Percentiles rank a stretch among this genome's conserved stretches.
Evolutionary conservation across 805 yeast species (phyloP).

Genomic region (Candida insectalens): DNA sequence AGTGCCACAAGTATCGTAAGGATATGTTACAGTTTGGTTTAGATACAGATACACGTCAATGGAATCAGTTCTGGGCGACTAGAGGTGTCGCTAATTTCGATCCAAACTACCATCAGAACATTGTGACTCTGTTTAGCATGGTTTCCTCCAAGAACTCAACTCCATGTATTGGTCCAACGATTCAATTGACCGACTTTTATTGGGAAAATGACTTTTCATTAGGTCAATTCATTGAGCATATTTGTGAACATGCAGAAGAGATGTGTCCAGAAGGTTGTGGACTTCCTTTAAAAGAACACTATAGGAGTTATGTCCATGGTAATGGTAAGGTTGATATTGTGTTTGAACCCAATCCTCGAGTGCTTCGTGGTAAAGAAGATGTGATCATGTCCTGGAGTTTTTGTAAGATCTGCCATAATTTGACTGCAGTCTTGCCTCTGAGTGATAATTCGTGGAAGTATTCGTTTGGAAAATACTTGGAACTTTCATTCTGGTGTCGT

Average conservation of each 20-base stretch:
- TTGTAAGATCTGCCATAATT: slow-evolving; percentile 68
- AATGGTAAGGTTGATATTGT: slow-evolving; percentile 71
- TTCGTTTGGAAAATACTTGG: slow-evolving; percentile 90
- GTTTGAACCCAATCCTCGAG: slow-evolving; percentile 50
- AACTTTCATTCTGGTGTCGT: slow-evolving; percentile 71
- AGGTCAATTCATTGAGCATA: slow-evolving; percentile 81
- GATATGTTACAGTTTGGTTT: slow-evolving; percentile 20
- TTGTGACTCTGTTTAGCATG: slow-evolving; percentile 70
- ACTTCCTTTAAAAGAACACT: slow-evolving; percentile 59
- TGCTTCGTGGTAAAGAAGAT: slow-evolving; percentile 39
- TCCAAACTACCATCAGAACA: slow-evolving; percentile 67
- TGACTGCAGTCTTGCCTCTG: slow-evolving; percentile 74
- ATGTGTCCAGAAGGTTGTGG: slow-evolving; percentile 81
- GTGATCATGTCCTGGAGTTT: slow-evolving; percentile 85
- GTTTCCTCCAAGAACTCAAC: slow-evolving; percentile 78
- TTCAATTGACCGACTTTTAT: slow-evolving; percentile 77
- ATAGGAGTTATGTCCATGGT: slow-evolving; percentile 83
- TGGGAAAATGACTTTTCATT: slow-evolving; percentile 85
- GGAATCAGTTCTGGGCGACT: slow-evolving; percentile 49
- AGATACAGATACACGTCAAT: slow-evolving; percentile 40
- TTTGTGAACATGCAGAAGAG: slow-evolving; percentile 55
- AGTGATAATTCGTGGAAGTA: slow-evolving; percentile 82
- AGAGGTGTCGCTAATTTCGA: slow-evolving; percentile 45
- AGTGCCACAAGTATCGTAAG: slow-evolving; percentile 18
- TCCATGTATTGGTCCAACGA: slow-evolving; percentile 87